A percentile compares a stretch with the other conserved stretches of the same genome.
Conservation (phyloP, 306 rosid species). For the Comarum palustre region DNA sequence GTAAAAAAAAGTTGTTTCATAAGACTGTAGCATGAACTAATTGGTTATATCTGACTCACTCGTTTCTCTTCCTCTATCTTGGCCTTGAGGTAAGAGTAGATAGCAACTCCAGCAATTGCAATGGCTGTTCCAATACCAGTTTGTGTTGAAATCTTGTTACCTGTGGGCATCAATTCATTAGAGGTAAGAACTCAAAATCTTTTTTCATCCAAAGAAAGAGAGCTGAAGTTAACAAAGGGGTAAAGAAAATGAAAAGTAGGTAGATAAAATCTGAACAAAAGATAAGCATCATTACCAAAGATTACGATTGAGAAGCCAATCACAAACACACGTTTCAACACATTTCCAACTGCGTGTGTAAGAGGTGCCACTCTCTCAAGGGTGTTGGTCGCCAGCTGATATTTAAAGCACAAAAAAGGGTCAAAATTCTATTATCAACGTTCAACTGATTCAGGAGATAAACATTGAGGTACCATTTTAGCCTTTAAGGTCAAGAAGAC, state of each 20-base stretch:
- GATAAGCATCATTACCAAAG: conserved; percentile 52
- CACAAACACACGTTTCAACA: conserved; percentile 92
- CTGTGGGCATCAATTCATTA: conserved; percentile 32
- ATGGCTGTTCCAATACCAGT: conserved; percentile 86
- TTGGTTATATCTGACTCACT: conserved; percentile 47
- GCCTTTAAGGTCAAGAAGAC: background rate
- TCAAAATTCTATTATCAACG: background rate
- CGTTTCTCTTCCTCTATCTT: conserved; percentile 88
- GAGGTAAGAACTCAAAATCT: background rate
- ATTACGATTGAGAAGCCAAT: conserved; percentile 78
- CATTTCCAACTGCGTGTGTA: conserved; percentile 96
- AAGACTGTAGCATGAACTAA: background rate
- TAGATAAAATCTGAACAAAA: background rate
- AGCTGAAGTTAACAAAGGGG: background rate
- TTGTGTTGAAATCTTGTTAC: conserved; percentile 92
- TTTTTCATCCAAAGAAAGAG: background rate
- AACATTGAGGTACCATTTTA: background rate
- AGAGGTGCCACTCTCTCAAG: conserved; percentile 98
- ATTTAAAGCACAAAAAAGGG: background rate
- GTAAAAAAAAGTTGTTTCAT: background rate
- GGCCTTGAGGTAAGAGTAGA: conserved; percentile 83
- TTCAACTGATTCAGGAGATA: background rate
- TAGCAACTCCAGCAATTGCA: conserved; percentile 91
- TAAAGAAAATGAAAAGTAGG: background rate
- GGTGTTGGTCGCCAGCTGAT: conserved; percentile 88